A percentile compares a stretch with the other conserved stretches of the same genome.
These are phyloP conservation scores for Phytophthora ramorum DNA, from an alignment of 352 stramenopile species.

Conservation along the genomic window DNA sequence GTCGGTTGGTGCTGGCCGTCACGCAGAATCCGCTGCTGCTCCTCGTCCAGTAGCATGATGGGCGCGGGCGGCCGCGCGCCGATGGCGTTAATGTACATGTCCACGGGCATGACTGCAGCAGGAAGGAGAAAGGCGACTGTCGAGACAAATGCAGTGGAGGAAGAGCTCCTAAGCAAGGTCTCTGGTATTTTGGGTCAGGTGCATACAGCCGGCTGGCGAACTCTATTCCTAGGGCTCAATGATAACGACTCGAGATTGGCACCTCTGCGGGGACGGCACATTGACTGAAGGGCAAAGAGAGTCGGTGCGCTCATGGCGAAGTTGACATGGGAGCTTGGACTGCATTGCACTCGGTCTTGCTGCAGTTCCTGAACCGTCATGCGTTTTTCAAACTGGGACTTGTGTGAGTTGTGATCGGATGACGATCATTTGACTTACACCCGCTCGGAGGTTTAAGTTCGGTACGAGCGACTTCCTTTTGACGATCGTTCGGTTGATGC, in stretches of 20 bases:
- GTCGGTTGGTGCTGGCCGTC: conserved; percentile 4
- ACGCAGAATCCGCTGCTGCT: conserved; percentile 61
- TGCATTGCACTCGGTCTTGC: neutral
- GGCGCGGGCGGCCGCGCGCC: conserved; percentile 9
- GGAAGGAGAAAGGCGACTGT: conserved; percentile 3
- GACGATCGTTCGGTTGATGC: neutral
- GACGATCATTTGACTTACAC: no score
- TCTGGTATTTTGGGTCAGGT: conserved; percentile 14
- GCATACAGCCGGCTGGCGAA: conserved; percentile 18
- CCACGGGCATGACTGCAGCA: conserved; percentile 10
- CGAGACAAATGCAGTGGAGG: conserved; percentile 12
- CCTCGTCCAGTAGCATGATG: conserved; percentile 62
- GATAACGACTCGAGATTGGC: conserved; percentile 22
- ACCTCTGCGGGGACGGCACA: conserved; percentile 1
- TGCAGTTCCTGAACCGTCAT: neutral
- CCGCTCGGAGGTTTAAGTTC: no score
- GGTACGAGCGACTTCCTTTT: neutral
- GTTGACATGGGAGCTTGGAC: no score
- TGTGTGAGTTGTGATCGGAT: no score
- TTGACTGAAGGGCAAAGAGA: conserved; percentile 6
- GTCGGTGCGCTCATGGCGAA: conserved; percentile 4
- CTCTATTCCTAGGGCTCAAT: conserved; percentile 23
- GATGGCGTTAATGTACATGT: conserved; percentile 29
- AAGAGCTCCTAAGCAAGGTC: conserved; percentile 18
- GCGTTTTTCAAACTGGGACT: no score